phyloP scores from a whole-genome alignment of 2,329 filamentous ascomycete genomes.

The Leptographium lundbergii region DNA sequence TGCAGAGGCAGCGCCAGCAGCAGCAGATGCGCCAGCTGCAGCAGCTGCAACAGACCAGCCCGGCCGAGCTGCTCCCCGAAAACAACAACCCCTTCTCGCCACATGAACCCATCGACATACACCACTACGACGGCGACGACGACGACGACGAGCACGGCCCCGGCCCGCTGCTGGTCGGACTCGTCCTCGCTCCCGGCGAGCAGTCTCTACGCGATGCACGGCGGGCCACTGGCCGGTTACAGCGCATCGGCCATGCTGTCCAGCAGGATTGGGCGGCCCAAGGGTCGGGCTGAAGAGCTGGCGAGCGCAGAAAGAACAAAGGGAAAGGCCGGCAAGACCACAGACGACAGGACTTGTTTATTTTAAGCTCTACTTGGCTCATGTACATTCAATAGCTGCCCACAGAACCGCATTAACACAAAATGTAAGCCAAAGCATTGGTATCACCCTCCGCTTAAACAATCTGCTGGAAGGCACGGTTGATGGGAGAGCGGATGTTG shows the following conservation, averaged over 20 bases:
- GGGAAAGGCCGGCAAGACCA: too few species aligned
- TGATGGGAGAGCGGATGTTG: conserved; percentile 87
- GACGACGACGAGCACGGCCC: conserved; percentile 15
- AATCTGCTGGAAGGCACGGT: conserved; percentile 95
- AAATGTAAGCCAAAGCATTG: neutral
- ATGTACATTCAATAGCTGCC: neutral
- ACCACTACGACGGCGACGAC: neutral
- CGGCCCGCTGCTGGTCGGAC: conserved; percentile 39
- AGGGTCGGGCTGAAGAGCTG: neutral
- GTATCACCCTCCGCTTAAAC: conserved; percentile 42
- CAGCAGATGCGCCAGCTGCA: neutral
- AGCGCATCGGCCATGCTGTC: conserved; percentile 40
- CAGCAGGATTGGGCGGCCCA: conserved; percentile 38
- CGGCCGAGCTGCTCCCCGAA: neutral
- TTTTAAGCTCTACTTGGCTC: neutral
- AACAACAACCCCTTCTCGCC: neutral
- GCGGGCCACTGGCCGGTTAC: conserved; percentile 37
- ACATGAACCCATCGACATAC: neutral
- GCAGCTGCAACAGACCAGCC: neutral
- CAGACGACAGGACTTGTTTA: neutral
- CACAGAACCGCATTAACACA: neutral
- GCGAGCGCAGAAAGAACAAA: neutral
- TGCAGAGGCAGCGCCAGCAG: neutral
- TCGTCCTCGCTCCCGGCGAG: conserved; percentile 38
- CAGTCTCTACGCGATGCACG: conserved; percentile 38